Conservation (phyloP, 1,139 yeast genomes). For the Pichia sp. region DNA sequence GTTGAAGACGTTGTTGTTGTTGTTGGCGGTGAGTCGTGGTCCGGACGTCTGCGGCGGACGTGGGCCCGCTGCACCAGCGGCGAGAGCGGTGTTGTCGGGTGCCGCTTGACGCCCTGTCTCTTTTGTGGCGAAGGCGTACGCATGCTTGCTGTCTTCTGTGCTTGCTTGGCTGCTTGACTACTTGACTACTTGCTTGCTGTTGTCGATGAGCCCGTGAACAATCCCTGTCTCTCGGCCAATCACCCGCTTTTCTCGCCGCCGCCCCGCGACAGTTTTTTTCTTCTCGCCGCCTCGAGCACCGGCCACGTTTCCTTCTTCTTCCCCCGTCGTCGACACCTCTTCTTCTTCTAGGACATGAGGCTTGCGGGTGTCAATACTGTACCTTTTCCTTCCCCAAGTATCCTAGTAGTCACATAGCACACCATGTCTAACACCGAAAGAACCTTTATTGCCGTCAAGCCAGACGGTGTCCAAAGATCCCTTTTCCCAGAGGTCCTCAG, state of each 20-base stretch:
- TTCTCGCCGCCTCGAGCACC: not conserved
- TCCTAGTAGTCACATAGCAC: not conserved
- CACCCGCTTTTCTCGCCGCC: no score
- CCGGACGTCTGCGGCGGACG: slow-evolving; percentile 1
- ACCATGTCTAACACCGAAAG: slow-evolving; percentile 56
- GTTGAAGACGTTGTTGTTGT: not conserved
- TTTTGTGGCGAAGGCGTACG: slow-evolving; percentile 8
- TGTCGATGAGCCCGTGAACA: no score
- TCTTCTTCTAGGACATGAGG: not conserved
- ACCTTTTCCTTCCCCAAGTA: no score
- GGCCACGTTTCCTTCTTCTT: no score
- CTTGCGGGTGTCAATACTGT: no score
- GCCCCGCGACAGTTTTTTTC: not conserved
- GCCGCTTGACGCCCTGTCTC: slow-evolving; percentile 20
- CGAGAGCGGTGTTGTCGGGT: slow-evolving; percentile 30
- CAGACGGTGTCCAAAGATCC: slow-evolving; percentile 99
- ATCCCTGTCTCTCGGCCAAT: no score
- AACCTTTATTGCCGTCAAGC: slow-evolving; percentile 98
- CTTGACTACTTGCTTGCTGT: no score
- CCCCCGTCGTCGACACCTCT: not conserved
- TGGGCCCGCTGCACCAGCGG: slow-evolving; percentile 11
- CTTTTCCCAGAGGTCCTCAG: slow-evolving; percentile 82
- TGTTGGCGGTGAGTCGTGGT: not conserved
- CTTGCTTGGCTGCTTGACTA: no score
- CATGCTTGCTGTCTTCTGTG: not conserved